These are phyloP conservation scores for Firmiana major DNA, from an alignment of 345 rosid genomes.

Conservation along the genomic window DNA sequence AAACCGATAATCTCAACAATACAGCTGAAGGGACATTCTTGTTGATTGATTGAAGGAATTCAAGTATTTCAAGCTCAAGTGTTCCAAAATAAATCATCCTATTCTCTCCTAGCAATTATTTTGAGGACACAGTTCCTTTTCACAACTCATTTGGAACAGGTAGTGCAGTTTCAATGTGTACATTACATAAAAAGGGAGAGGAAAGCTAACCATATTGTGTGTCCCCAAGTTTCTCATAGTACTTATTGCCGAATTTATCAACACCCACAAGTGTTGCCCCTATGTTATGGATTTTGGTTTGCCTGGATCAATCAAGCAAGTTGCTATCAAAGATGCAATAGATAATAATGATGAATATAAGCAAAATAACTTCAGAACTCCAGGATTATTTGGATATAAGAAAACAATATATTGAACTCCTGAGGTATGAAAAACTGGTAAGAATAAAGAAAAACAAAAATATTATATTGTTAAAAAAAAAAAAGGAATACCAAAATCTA, in stretches of 20 bases:
- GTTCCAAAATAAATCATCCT: neutral
- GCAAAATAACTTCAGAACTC: neutral
- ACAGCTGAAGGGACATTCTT: neutral
- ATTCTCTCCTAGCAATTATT: neutral
- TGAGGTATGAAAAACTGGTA: neutral
- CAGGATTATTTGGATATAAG: neutral
- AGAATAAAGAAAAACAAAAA: neutral
- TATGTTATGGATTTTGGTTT: conserved; percentile 86
- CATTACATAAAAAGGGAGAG: neutral
- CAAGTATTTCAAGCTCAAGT: neutral
- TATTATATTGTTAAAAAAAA: neutral
- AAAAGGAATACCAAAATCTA: neutral
- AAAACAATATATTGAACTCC: neutral
- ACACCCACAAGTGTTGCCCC: conserved; percentile 85
- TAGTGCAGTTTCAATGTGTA: neutral
- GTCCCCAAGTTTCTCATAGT: conserved; percentile 70
- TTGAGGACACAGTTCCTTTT: neutral
- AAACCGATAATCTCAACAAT: neutral
- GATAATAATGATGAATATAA: neutral
- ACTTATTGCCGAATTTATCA: conserved; percentile 91
- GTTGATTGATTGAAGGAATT: neutral
- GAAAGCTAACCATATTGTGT: conserved; percentile 60
- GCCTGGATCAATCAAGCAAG: conserved; percentile 48
- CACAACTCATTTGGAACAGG: neutral
- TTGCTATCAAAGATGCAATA: neutral